Base-by-base conservation (phyloP, 192 early-diverging fungal species). In the Lobosporangium transversale region DNA sequence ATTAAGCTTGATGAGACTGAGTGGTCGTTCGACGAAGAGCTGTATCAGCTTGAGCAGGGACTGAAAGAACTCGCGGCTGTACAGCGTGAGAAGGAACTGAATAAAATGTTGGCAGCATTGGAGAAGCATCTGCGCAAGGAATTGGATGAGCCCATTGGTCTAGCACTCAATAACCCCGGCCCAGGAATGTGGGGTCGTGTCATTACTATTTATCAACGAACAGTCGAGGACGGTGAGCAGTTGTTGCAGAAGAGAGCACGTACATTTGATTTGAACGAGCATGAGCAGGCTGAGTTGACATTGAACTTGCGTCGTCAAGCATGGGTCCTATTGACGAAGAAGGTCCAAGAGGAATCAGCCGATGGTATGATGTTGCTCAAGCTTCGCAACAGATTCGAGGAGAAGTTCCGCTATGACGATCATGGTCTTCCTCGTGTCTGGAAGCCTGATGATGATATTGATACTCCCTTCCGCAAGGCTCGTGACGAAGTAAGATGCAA, bases 381-480 rank as follows among this genome's bases (percentile, higher is more conserved):
- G 60, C 83, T 97, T 48, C 87, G 93, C 32, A 84, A 78, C 51
- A 84, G 86, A 53, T 95, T 99, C 59, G 95, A 98, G 81, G 89
- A 91, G 58, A 85, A 89, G 58, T 99, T 99, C 86, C 79, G 97
- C 51, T 99, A 99, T 73, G 97, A 98, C 64, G 95, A 93, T 3
- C 75, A 88, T 36, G 98, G 97, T 23, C 73, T 98, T 26, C 98
- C 98, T 20, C 86, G 94, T 42, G 91, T 99, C 31, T 99, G 98
- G 98, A 91, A 88, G 56, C 93, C 95, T 4, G 88, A 89, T 26
- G 98, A 99, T 80, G 95, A 97, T 78, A 97, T 99, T 57, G 97
- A 99, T 74, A 81, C 85, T 21, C 86, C 87, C 58, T 99, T 95
- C 82, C 84, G 87, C 35, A 70, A 69, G 32, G 92, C 97, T 4